Percentiles rank a stretch among this genome's conserved stretches.
Evolutionary conservation across 2,329 filamentous ascomycete species (phyloP).

Genomic region (Fusarium brevicatenulatum): DNA sequence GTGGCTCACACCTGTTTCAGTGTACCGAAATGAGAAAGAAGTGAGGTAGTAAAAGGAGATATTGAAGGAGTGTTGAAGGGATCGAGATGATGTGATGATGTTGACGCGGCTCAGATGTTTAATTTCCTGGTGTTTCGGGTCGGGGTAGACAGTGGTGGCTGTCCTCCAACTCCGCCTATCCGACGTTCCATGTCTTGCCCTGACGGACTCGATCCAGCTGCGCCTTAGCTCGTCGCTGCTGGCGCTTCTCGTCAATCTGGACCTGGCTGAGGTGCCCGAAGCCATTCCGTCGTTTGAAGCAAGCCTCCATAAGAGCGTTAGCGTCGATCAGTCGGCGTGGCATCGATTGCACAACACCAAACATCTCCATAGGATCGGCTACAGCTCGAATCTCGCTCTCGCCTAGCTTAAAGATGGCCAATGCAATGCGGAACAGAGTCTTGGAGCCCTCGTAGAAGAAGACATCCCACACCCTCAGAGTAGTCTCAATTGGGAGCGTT

Average conservation of each 20-base stretch:
- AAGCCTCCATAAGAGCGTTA: conserved; percentile 83
- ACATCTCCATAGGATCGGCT: conserved; percentile 91
- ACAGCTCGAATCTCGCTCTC: conserved; percentile 83
- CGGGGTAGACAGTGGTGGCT: conserved; percentile 45
- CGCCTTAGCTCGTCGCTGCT: conserved; percentile 70
- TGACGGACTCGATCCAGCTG: conserved; percentile 53
- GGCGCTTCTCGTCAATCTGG: conserved; percentile 79
- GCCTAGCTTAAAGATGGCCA: conserved; percentile 90
- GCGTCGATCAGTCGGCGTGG: conserved; percentile 84
- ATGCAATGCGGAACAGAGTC: conserved; percentile 89
- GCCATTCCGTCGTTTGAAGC: conserved; percentile 81
- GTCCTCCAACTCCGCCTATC: conserved; percentile 45
- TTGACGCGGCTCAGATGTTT: not conserved
- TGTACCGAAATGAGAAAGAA: conserved; percentile 27
- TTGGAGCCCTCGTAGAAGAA: conserved; percentile 97
- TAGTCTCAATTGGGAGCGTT: conserved; percentile 89
- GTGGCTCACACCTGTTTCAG: conserved; percentile 26
- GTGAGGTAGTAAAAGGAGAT: conserved; percentile 6
- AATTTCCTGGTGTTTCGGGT: conserved; percentile 14
- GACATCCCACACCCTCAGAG: conserved; percentile 91
- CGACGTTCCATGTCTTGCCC: conserved; percentile 46
- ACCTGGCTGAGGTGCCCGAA: conserved; percentile 85
- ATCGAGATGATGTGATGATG: not conserved
- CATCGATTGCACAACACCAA: conserved; percentile 90
- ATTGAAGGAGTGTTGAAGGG: conserved; percentile 23